Evolutionary conservation across 2,329 filamentous ascomycete genomes (phyloP).

Genomic region (Albifimbria verrucaria): DNA sequence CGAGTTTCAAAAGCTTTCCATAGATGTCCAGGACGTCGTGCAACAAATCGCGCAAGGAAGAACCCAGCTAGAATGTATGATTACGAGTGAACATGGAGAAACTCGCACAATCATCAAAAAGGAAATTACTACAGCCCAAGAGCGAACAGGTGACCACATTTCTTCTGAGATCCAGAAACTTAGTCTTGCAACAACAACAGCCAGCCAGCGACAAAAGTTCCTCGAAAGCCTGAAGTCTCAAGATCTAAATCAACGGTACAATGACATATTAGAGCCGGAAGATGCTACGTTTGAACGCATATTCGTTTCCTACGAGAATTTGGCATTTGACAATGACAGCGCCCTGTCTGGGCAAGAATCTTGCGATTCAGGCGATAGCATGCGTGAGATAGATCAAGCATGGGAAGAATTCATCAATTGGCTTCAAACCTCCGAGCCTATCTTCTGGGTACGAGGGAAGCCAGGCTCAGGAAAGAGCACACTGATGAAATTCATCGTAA

Average conservation of each 20-base stretch:
- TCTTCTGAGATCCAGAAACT: background rate
- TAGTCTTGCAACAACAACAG: background rate
- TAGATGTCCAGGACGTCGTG: conserved; percentile 1
- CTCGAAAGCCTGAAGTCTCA: background rate
- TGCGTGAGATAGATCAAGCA: too few species aligned
- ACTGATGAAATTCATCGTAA: conserved; percentile 24
- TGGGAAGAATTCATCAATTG: conserved; percentile 9
- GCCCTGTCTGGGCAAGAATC: background rate
- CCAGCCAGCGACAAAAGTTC: background rate
- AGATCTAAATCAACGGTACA: background rate
- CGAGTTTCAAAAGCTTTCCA: background rate
- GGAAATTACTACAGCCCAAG: background rate
- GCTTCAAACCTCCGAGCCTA: conserved; percentile 6
- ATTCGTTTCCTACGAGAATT: background rate
- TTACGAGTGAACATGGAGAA: background rate
- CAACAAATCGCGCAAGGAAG: background rate
- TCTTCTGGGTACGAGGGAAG: conserved; percentile 29
- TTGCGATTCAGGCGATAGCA: too few species aligned
- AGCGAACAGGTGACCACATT: background rate
- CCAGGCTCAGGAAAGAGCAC: conserved; percentile 29
- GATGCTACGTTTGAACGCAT: background rate
- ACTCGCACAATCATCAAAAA: background rate
- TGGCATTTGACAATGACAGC: background rate
- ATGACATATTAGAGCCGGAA: background rate
- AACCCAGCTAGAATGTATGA: background rate